Evolutionary conservation across 1,284 basidiomycete species (phyloP).

Genomic region (Ceratobasidium sp.): DNA sequence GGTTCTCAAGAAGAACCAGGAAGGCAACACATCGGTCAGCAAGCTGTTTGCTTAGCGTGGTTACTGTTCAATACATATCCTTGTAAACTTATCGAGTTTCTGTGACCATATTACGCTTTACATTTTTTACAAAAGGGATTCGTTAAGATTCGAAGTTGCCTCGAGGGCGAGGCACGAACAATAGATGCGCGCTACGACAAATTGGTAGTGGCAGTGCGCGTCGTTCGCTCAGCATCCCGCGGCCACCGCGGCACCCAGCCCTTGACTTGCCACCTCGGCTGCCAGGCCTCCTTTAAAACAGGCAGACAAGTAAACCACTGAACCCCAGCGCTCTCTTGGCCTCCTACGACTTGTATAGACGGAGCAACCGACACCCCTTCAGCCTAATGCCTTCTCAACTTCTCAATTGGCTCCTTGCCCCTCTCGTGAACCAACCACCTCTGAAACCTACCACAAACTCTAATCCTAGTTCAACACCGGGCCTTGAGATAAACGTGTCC

Average conservation of each 20-base stretch:
- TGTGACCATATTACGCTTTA: not conserved
- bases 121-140: not conserved
- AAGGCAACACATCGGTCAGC: slow-evolving; percentile 89
- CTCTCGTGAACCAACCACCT: slow-evolving; percentile 28
- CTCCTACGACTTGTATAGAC: not conserved
- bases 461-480: slow-evolving; percentile 7
- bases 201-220: slow-evolving; percentile 1
- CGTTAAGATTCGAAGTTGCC: not conserved
- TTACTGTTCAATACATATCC: not conserved
- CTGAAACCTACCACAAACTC: slow-evolving; percentile 1
- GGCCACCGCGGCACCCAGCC: slow-evolving; percentile 17
- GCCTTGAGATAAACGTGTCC: slow-evolving; percentile 49
- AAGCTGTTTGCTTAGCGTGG: slow-evolving; percentile 72
- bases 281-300: not conserved
- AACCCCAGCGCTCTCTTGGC: not conserved
- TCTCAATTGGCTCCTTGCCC: slow-evolving; percentile 46
- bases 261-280: slow-evolving; percentile 11
- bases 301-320: not conserved
- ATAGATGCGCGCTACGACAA: not conserved
- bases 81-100: slow-evolving; percentile 1
- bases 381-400: slow-evolving; percentile 48
- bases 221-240: slow-evolving; percentile 5
- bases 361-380: not conserved
- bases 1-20: slow-evolving; percentile 93
- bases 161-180: not conserved